Percentiles rank a stretch among this genome's conserved stretches.
Evolutionary conservation across 805 yeast genomes (phyloP).

Genomic region (Citeromyces matritensis): DNA sequence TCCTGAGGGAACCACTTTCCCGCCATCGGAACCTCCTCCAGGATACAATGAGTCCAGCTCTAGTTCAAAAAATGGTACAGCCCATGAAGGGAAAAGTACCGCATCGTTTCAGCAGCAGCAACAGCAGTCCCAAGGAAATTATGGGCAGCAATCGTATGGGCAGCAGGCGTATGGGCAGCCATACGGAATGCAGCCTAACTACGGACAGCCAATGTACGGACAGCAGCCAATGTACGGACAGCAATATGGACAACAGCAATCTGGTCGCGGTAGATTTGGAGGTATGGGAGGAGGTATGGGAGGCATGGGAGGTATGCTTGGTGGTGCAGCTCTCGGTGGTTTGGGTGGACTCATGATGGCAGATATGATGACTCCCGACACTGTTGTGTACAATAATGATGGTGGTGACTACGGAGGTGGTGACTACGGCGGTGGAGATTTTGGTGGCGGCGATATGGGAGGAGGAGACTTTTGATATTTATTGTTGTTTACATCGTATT

Average conservation of each 20-base stretch:
- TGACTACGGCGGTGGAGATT: conserved; percentile 6
- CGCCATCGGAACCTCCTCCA: conserved; percentile 19
- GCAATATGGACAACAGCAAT: conserved; percentile 6
- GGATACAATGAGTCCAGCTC: conserved; percentile 5
- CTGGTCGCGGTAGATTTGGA: conserved; percentile 12
- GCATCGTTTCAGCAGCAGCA: conserved; percentile 3
- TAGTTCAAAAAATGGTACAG: neutral
- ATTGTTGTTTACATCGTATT: too few relatives aligned
- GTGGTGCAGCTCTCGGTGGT: conserved; percentile 8
- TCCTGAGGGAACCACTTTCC: conserved; percentile 43
- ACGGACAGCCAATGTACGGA: conserved; percentile 4
- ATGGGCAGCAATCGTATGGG: conserved; percentile 5
- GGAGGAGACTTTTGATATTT: conserved; percentile 6
- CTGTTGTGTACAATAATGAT: neutral
- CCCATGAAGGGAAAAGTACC: neutral
- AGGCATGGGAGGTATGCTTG: conserved; percentile 12
- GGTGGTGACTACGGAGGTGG: conserved; percentile 3
- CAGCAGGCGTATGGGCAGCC: conserved; percentile 7
- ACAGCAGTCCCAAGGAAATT: conserved; percentile 4
- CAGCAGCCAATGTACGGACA: conserved; percentile 9
- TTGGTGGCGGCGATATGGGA: conserved; percentile 11
- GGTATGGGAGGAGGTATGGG: conserved; percentile 16
- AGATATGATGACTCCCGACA: conserved; percentile 4
- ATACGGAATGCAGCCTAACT: conserved; percentile 4
- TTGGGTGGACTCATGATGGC: conserved; percentile 2